Evolutionary conservation across 2,329 filamentous ascomycete species (phyloP), one percentile per base, ranked within the genome.

Genomic region (Clarireedia monteithiana): DNA sequence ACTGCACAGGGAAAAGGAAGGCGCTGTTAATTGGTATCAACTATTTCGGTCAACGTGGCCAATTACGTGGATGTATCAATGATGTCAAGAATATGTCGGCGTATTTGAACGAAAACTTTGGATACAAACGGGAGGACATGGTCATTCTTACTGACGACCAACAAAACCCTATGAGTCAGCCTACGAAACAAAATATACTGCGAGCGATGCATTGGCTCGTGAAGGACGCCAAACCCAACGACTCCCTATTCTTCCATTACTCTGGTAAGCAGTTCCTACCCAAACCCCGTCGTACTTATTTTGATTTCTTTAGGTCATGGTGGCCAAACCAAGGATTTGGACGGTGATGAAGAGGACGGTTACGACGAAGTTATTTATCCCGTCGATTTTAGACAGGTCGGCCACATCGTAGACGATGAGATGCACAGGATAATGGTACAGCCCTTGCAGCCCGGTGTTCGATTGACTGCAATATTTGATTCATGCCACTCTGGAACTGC

Each of bases 151-250:
- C 92, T 40, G 92, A 97, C 69, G 92, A 97, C 70, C 91, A 96
- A 74, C 90, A 96, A 70, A 96, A 96, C 66, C 89, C 90, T 26
- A 95, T 96, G 88, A 95, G 90, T 73, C 90, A 96, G 74, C 92
- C 92, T 7, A 96, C 91, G 5, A 96, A 96, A 72, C 88, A 89
- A 63, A 97, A 97, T 69, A 95, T 97, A 55, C 73, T 97, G 39
- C 83, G 92, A 53, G 92, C 92, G 30, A 97, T 97, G 92, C 91
- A 96, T 70, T 97, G 92, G 92, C 76, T 97, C 20, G 90, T 96
- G 57, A 96, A 96, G 73, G 91, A 96, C 68, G 91, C 92, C 4
- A 82, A 82, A 57, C 88, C 91, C 0, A 95, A 96, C 69, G 92
- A 97, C 70, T 95, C 92, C 4, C 79, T 97, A 6, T 97, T 97